Percentiles rank a stretch among this genome's conserved stretches.
Conservation (phyloP, 2,329 filamentous ascomycete genomes). For the Aspergillus ibericus region DNA sequence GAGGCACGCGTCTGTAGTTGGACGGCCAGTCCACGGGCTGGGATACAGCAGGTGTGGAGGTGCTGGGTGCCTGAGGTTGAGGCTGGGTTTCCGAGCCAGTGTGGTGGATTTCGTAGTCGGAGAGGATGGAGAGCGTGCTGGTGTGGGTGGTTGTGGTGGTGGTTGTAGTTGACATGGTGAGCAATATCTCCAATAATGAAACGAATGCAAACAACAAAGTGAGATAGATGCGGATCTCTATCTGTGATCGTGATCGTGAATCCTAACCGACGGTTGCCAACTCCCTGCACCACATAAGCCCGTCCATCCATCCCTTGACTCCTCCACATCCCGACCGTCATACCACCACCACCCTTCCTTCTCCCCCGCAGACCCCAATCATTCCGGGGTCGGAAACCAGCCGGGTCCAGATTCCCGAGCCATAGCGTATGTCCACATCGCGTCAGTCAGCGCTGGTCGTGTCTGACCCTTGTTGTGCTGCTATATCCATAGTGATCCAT, state of each 20-base stretch:
- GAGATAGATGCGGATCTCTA: neutral
- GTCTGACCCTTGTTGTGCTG: neutral
- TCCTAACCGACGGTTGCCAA: neutral
- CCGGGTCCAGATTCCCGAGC: neutral
- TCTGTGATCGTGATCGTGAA: too few relatives aligned
- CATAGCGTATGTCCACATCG: neutral
- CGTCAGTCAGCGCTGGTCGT: neutral
- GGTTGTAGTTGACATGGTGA: constrained; percentile 24
- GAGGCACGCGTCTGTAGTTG: constrained; percentile 50
- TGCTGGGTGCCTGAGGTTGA: neutral
- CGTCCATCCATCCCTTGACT: neutral
- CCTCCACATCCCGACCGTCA: constrained; percentile 28
- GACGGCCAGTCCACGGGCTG: constrained; percentile 47
- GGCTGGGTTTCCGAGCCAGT: constrained; percentile 11
- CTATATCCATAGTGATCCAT: neutral
- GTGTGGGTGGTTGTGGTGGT: constrained; percentile 17
- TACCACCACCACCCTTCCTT: neutral
- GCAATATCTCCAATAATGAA: neutral
- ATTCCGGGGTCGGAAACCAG: neutral
- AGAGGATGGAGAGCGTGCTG: constrained; percentile 23
- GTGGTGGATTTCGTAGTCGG: constrained; percentile 32
- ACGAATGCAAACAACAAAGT: neutral
- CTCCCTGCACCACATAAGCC: neutral
- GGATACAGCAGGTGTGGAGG: neutral
- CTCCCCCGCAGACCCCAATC: neutral